Conservation (phyloP, 495 filamentous ascomycete genomes). For the Ascodesmis nigricans region DNA sequence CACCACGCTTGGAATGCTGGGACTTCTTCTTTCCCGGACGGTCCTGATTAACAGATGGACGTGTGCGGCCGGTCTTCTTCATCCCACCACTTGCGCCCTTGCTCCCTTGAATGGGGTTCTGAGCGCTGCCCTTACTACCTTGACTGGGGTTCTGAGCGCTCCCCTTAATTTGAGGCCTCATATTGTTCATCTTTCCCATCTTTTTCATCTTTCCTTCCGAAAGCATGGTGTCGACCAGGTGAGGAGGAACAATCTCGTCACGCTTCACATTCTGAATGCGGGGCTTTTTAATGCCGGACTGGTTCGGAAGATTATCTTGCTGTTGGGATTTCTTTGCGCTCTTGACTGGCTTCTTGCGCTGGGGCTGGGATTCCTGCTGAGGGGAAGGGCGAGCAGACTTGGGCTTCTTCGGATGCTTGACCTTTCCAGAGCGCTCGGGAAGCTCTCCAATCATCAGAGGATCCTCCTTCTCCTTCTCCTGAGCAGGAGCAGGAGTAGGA, state of each 20-base stretch:
- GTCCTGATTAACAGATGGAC: conserved; percentile 5
- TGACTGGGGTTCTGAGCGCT: no score
- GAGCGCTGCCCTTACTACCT: conserved; percentile 5
- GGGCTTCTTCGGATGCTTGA: conserved; percentile 8
- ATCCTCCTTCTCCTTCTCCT: conserved; percentile 3
- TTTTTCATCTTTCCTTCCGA: conserved; percentile 2
- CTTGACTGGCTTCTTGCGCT: conserved; percentile 2
- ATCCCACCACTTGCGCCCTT: no score
- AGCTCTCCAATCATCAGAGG: conserved; percentile 6
- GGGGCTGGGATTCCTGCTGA: conserved; percentile 3
- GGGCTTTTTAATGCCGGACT: not conserved
- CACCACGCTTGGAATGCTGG: no score
- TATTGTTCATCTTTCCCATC: not conserved
- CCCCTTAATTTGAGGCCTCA: conserved; percentile 2
- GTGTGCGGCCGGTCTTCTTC: no score
- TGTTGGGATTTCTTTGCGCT: no score
- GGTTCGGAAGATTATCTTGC: not conserved
- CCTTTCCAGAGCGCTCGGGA: conserved; percentile 1
- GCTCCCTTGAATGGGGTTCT: no score
- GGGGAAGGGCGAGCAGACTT: conserved; percentile 2
- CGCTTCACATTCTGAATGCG: conserved; percentile 10
- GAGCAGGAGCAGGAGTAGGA: no score
- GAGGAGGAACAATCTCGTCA: conserved; percentile 9
- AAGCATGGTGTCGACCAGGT: conserved; percentile 13
- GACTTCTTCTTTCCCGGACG: conserved; percentile 3